Evolutionary conservation across 306 rosid genomes (phyloP), one percentile per base, ranked within the genome.

Genomic region (Corylus americana): DNA sequence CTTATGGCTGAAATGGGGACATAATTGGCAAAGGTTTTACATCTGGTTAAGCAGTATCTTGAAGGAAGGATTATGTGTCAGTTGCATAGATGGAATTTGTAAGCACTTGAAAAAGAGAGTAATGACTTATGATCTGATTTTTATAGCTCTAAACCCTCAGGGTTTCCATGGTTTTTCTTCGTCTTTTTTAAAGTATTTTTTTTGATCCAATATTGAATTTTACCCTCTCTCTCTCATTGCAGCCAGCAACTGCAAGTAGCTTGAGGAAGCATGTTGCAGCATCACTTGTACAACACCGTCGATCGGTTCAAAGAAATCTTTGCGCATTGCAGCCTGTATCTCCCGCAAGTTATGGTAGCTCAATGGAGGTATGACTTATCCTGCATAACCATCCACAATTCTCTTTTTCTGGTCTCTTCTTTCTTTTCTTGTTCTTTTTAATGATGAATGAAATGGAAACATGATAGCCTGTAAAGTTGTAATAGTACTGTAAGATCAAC

Each of bases 321-420:
- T 18, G 47, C 70, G 81, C 80, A 68, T 35, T 39, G 22, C 86
- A 82, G 75, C 90, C 89, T 74, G 51, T 55, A 75, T 86, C 91
- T 29, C 88, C 91, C 70, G 80, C 84, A 67, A 84, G 86, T 79
- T 81, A 63, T 85, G 69, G 87, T 80, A 77, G 85, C 81, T 86
- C 93, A 29, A 59, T 66, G 75, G 89, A 90, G 83, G 97, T 89
- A 83, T 83, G 87, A 20, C 12, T 37, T 13, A 16, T 54, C 71
- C 70, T 61, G 74, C 82, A 27, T 35, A 22, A 50, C 48, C 18
- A 35, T 73, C 50, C 42, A 71, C 71, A 55, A 39, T 67, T 22
- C 51, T 67, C 54, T 47, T 50, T 50, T 71, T 11, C 4, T 67
- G 25, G 20, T 62, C n/a, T 14, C 29, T 20, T 74, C 76, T 35